These are phyloP conservation scores for Hypomontagnella monticulosa DNA, from an alignment of 495 filamentous ascomycete genomes.

Conservation along the genomic window DNA sequence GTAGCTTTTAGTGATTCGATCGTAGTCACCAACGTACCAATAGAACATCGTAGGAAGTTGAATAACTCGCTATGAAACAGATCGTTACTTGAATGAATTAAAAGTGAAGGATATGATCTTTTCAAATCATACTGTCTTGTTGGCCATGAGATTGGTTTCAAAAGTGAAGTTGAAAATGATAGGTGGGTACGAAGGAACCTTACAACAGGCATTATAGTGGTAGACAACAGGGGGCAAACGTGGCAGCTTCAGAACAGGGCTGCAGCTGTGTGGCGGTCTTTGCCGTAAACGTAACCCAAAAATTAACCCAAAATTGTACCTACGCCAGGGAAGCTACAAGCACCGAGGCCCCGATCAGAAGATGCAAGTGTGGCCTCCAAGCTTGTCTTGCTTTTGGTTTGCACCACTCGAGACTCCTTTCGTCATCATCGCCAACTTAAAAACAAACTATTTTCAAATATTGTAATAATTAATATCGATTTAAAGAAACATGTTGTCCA, in stretches of 20 bases:
- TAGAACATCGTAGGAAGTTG: too few species aligned
- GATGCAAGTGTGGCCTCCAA: conserved; percentile 31
- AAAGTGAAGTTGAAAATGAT: not conserved
- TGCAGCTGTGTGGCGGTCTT: conserved; percentile 19
- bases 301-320: conserved; percentile 2
- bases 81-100: not conserved
- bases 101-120: too few species aligned
- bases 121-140: too few species aligned
- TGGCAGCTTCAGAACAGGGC: conserved; percentile 15
- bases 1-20: too few species aligned
- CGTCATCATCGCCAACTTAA: conserved; percentile 28
- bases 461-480: conserved; percentile 13
- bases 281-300: conserved; percentile 8
- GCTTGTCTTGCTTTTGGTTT: conserved; percentile 24
- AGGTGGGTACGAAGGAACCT: conserved; percentile 1
- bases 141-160: too few species aligned
- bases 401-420: conserved; percentile 3
- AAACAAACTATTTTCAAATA: not conserved
- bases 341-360: conserved; percentile 18
- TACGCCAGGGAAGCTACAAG: conserved; percentile 8
- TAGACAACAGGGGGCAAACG: conserved; percentile 17
- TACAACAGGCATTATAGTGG: not conserved
- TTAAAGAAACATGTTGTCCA: conserved; percentile 27
- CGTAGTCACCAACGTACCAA: too few species aligned
- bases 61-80: too few species aligned